Evolutionary conservation across 352 stramenopile species (phyloP), one percentile per base, ranked within the genome.

Genomic region (Globisporangium takayamanum): DNA sequence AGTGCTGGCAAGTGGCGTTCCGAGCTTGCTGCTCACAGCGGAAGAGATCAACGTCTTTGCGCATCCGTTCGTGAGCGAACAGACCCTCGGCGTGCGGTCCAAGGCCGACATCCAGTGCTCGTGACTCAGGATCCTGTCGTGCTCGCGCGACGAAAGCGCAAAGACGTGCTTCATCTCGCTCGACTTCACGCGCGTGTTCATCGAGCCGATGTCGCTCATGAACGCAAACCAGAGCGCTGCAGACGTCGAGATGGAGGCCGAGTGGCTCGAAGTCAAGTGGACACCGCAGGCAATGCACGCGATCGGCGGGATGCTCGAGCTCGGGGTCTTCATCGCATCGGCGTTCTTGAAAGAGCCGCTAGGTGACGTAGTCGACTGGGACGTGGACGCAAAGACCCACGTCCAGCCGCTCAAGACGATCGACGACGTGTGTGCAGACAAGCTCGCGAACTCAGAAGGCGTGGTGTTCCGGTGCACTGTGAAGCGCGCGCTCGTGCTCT

Each of bases 241-340:
- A 12, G 65, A 86, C 8, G 60, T 92, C 33, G 84, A 94, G 55
- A 76, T 92, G 75, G 82, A 92, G 45, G 72, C 73, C 30, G 80
- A 94, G 57, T 89, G 81, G 80, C 60, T 92, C 6, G 79, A 94
- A 60, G 63, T 87, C 1, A 83, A 83, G 39, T 94, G 80, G 78
- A 69, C 71, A 3, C 69, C 80, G 6, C 69, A 86, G 36, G 69
- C 76, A 0, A 61, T 94, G 12, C 80, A 91, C 55, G 70, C 73
- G 1, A 78, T 94, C 20, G 84, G 76, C 3, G 82, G 80, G 1
- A 55, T 81, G 42, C 45, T 89, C 2, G 76, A 91, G 42, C 51
- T 94, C n/a, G 73, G 72, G 2, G 57, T 89, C 22, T 74, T 80
- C 51, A 60, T 68, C 0, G 33, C 73, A 41, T 57, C 70, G 6